A percentile compares a stretch with the other conserved stretches of the same genome.
Evolutionary conservation across 2,329 filamentous ascomycete species (phyloP).

Genomic region (Shiraia bambusicola): DNA sequence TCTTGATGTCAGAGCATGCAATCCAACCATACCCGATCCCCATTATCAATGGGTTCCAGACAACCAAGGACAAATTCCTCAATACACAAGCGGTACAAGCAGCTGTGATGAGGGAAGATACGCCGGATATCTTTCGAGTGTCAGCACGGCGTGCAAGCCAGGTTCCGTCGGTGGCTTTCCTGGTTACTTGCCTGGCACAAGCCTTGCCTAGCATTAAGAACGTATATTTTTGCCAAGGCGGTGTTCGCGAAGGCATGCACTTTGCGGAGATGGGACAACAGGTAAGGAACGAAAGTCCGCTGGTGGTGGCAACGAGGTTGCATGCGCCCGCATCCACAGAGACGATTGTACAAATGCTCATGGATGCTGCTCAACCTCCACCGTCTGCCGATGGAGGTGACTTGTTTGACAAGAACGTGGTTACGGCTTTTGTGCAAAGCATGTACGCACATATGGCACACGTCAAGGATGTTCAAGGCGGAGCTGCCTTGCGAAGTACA

Average conservation of each 20-base stretch:
- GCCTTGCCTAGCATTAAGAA: slow-evolving; percentile 67
- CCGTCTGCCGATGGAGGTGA: slow-evolving; percentile 29
- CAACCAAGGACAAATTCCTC: slow-evolving; percentile 62
- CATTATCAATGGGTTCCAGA: slow-evolving; percentile 77
- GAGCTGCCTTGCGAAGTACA: slow-evolving; percentile 71
- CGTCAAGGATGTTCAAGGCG: slow-evolving; percentile 54
- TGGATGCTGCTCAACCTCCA: slow-evolving; percentile 46
- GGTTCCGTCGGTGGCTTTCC: slow-evolving; percentile 78
- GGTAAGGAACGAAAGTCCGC: slow-evolving; percentile 65
- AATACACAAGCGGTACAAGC: slow-evolving; percentile 51
- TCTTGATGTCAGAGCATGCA: slow-evolving; percentile 76
- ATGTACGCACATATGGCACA: slow-evolving; percentile 53
- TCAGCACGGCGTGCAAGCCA: slow-evolving; percentile 77
- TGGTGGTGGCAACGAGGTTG: slow-evolving; percentile 61
- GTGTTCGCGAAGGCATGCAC: slow-evolving; percentile 80
- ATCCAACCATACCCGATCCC: slow-evolving; percentile 80
- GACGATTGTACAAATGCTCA: slow-evolving; percentile 53
- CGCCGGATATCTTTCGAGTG: slow-evolving; percentile 63
- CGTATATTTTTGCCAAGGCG: slow-evolving; percentile 83
- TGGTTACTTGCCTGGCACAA: slow-evolving; percentile 72
- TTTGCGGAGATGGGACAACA: slow-evolving; percentile 66
- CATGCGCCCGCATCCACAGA: slow-evolving; percentile 54
- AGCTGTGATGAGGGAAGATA: slow-evolving; percentile 44
- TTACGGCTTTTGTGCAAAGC: slow-evolving; percentile 61
- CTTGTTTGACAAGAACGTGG: slow-evolving; percentile 49